These are phyloP conservation scores for Ormosia emarginata DNA, from an alignment of 306 rosid species.

Conservation along the genomic window DNA sequence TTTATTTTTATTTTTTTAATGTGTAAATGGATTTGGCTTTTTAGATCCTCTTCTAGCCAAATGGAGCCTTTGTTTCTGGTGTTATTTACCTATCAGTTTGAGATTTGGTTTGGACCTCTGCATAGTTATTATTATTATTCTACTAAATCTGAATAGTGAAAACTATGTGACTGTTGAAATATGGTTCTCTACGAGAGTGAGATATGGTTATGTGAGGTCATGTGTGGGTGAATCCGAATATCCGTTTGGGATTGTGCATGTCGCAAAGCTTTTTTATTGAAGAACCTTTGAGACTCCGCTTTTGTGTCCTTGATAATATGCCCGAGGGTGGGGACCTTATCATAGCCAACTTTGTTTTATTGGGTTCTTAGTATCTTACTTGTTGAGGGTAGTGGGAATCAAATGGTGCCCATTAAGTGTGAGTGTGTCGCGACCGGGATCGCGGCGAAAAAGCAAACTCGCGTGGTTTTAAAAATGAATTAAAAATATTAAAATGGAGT, in stretches of 20 bases:
- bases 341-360: constrained; percentile 31
- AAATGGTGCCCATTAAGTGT: constrained; percentile 26
- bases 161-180: background rate
- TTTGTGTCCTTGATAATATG: constrained; percentile 34
- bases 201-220: background rate
- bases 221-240: constrained; percentile 33
- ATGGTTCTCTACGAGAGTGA: background rate
- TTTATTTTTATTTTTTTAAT: background rate
- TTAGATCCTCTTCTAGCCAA: constrained; percentile 33
- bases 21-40: constrained; percentile 43
- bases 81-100: background rate
- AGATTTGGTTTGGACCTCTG: background rate
- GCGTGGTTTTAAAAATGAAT: no score
- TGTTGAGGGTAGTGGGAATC: constrained; percentile 55
- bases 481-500: no score
- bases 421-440: no score
- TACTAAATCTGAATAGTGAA: background rate
- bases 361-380: constrained; percentile 45
- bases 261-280: constrained; percentile 9
- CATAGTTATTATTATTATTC: background rate
- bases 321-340: constrained; percentile 27
- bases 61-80: constrained; percentile 9
- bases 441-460: no score
- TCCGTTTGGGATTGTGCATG: constrained; percentile 27
- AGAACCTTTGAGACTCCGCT: constrained; percentile 6